phyloP scores from a whole-genome alignment of 345 rosid species.

The Citrus mangshanensis region DNA sequence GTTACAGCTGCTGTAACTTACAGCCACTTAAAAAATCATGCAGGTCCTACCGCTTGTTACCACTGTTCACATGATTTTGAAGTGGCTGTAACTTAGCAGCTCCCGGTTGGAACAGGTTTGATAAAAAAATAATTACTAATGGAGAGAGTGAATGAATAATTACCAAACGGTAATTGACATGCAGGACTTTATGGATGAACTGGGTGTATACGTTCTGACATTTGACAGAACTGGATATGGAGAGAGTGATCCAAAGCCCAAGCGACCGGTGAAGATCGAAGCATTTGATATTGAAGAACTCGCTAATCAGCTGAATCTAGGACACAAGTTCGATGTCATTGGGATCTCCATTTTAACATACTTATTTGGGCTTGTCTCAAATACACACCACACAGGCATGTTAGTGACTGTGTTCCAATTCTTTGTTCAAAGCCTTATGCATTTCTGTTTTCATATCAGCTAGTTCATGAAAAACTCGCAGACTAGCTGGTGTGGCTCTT shows the following conservation, averaged over 20 bases:
- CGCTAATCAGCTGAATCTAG: slow-evolving; percentile 51
- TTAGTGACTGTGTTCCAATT: background rate
- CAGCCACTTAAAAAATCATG: no score
- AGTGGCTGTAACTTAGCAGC: no score
- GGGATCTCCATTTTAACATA: slow-evolving; percentile 50
- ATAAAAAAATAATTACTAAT: no score
- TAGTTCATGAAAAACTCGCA: slow-evolving; percentile 5
- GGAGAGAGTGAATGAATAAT: background rate
- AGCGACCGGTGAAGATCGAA: slow-evolving; percentile 68
- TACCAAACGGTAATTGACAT: slow-evolving; percentile 28
- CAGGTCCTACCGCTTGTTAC: no score
- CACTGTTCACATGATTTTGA: no score
- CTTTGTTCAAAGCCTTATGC: background rate
- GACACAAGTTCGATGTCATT: slow-evolving; percentile 46
- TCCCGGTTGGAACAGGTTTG: no score
- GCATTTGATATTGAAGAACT: slow-evolving; percentile 73
- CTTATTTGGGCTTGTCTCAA: slow-evolving; percentile 50
- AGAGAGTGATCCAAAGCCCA: slow-evolving; percentile 70
- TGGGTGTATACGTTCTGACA: slow-evolving; percentile 33
- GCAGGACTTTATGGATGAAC: slow-evolving; percentile 30
- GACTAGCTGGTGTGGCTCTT: slow-evolving; percentile 50
- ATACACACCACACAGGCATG: slow-evolving; percentile 53
- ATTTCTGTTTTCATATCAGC: no score
- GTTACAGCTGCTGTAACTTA: no score
- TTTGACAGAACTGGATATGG: slow-evolving; percentile 96